These are phyloP conservation scores for Pythium aquatile DNA, from an alignment of 352 stramenopile genomes.

Conservation along the genomic window DNA sequence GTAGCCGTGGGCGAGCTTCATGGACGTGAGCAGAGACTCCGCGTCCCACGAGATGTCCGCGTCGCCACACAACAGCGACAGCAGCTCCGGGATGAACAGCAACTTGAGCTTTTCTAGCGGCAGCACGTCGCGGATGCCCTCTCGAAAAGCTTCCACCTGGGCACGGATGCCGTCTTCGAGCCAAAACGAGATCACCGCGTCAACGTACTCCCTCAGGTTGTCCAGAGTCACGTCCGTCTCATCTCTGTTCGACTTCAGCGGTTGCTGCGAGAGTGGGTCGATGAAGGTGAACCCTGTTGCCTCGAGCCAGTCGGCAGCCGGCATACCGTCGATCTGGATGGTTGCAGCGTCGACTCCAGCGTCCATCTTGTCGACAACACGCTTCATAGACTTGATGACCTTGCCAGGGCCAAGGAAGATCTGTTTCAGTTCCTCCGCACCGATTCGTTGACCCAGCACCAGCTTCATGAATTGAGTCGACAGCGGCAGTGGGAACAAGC, in stretches of 20 bases:
- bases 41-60: slow-evolving; percentile 70
- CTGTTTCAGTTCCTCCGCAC: slow-evolving; percentile 40
- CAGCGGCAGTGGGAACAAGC: slow-evolving; percentile 68
- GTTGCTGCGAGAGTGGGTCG: slow-evolving; percentile 72
- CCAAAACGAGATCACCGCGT: slow-evolving; percentile 59
- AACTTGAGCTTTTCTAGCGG: slow-evolving; percentile 68
- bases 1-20: slow-evolving; percentile 84
- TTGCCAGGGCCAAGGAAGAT: slow-evolving; percentile 70
- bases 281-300: slow-evolving; percentile 73
- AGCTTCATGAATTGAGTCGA: slow-evolving; percentile 78
- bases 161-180: slow-evolving; percentile 54
- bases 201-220: slow-evolving; percentile 61
- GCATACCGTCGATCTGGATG: slow-evolving; percentile 62
- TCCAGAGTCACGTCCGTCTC: slow-evolving; percentile 44
- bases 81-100: slow-evolving; percentile 63
- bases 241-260: slow-evolving; percentile 45
- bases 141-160: slow-evolving; percentile 73
- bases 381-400: slow-evolving; percentile 58
- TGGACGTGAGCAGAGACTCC: slow-evolving; percentile 58
- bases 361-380: slow-evolving; percentile 8
- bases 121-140: slow-evolving; percentile 74
- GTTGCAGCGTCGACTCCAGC: slow-evolving; percentile 32
- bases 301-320: slow-evolving; percentile 53
- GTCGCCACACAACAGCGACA: slow-evolving; percentile 69
- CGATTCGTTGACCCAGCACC: slow-evolving; percentile 62